These are phyloP conservation scores for Termitomyces sp. DNA, from an alignment of 768 basidiomycete genomes.

Conservation along the genomic window DNA sequence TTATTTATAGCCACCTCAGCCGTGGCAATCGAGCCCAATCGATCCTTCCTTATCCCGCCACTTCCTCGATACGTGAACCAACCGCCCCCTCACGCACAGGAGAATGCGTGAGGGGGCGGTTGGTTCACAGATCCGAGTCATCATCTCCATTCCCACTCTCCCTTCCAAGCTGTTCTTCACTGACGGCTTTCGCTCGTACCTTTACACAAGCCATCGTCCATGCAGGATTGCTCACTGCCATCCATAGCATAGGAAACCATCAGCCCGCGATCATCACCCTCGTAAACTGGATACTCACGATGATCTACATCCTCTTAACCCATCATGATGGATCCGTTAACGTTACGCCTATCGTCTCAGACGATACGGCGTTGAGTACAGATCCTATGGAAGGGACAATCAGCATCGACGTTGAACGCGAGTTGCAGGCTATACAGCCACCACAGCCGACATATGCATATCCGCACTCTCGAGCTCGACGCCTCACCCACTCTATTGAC, in stretches of 20 bases:
- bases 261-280: not conserved
- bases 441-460: too few relatives aligned
- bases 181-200: not conserved
- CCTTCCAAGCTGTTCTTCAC: not conserved
- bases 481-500: not conserved
- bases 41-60: not conserved
- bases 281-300: not conserved
- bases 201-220: not conserved
- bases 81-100: constrained; percentile 1
- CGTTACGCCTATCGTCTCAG: not conserved
- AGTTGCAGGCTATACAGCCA: not conserved
- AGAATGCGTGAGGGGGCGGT: not conserved
- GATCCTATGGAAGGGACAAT: not conserved
- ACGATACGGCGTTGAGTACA: not conserved
- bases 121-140: not conserved
- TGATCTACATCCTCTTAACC: not conserved
- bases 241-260: not conserved
- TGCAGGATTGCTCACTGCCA: not conserved
- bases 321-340: not conserved
- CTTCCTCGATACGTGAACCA: not conserved
- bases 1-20: not conserved
- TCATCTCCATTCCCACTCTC: not conserved
- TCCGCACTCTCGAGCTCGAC: too few relatives aligned
- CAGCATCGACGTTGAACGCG: not conserved
- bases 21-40: not conserved